Evolutionary conservation across 768 basidiomycete species (phyloP).

Genomic region (Antrodiella citrinella): DNA sequence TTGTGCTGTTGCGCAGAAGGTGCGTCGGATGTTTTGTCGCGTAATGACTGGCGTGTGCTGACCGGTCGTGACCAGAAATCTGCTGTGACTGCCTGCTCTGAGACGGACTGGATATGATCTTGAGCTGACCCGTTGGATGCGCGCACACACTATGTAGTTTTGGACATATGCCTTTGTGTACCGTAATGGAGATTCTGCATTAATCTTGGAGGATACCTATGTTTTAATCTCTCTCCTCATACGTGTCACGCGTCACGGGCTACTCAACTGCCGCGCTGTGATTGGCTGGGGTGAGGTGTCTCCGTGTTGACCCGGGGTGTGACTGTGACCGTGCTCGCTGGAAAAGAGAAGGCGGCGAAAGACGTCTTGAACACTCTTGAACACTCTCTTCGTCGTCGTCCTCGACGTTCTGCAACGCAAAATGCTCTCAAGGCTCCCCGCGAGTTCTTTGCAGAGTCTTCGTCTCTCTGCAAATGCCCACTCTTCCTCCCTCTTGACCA

Average conservation of each 20-base stretch:
- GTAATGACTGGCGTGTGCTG: neutral
- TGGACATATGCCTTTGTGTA: neutral
- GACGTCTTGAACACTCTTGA: constrained; percentile 27
- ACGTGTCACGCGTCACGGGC: neutral
- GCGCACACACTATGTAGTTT: neutral
- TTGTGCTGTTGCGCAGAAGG: constrained; percentile 73
- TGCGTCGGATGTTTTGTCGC: constrained; percentile 24
- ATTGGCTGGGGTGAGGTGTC: constrained; percentile 13
- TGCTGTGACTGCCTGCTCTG: constrained; percentile 65
- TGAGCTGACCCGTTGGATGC: neutral
- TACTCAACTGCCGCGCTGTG: neutral
- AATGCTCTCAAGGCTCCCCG: constrained; percentile 82
- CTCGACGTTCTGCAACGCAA: constrained; percentile 40
- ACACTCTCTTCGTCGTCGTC: constrained; percentile 28
- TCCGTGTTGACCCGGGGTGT: constrained; percentile 21
- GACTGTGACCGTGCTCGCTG: constrained; percentile 27
- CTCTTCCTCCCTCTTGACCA: constrained; percentile 28
- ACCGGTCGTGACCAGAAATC: constrained; percentile 38
- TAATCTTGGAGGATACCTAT: neutral
- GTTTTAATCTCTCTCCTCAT: neutral
- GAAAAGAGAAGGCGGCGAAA: neutral
- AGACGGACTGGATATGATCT: constrained; percentile 3
- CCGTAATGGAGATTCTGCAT: neutral
- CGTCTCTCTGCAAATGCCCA: constrained; percentile 39
- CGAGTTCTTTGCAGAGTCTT: constrained; percentile 59